Conservation (phyloP, 129 eudicot species). For the Lactuca saligna region DNA sequence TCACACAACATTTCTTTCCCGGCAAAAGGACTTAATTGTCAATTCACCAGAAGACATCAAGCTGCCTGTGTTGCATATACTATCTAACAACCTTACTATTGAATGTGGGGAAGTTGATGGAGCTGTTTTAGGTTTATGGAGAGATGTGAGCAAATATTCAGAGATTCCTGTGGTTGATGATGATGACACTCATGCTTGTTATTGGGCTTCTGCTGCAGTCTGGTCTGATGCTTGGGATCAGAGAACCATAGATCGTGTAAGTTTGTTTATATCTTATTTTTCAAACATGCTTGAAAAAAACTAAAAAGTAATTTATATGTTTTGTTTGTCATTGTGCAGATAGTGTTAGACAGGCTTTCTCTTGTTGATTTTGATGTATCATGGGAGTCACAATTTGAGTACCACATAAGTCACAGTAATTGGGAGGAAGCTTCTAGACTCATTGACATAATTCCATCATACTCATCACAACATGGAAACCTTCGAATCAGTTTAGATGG, state of each 20-base stretch:
- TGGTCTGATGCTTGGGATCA: slow-evolving; percentile 98
- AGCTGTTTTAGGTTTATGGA: slow-evolving; percentile 87
- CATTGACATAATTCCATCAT: slow-evolving; percentile 69
- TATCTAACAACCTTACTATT: slow-evolving; percentile 38
- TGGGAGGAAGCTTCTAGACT: slow-evolving; percentile 75
- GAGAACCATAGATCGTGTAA: slow-evolving; percentile 79
- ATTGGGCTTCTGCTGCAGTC: slow-evolving; percentile 92
- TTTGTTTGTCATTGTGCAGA: slow-evolving; percentile 46
- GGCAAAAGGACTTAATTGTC: slow-evolving; percentile 42
- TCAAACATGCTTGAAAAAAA: neutral
- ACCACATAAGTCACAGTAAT: slow-evolving; percentile 79
- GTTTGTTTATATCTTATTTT: slow-evolving; percentile 33
- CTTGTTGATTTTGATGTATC: slow-evolving; percentile 65
- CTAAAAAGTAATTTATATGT: slow-evolving; percentile 7
- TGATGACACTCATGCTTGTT: slow-evolving; percentile 68
- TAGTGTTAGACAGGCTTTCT: slow-evolving; percentile 80
- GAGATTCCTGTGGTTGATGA: slow-evolving; percentile 55
- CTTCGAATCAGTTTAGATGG: slow-evolving; percentile 80
- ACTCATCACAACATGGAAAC: slow-evolving; percentile 52
- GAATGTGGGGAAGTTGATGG: slow-evolving; percentile 92
- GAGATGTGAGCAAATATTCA: slow-evolving; percentile 46
- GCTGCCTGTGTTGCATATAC: slow-evolving; percentile 46
- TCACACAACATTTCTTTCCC: slow-evolving; percentile 45
- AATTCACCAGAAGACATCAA: slow-evolving; percentile 48
- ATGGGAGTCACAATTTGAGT: slow-evolving; percentile 97